These are phyloP conservation scores for Tephrocybe sp. DNA, from an alignment of 768 basidiomycete species.

Conservation along the genomic window DNA sequence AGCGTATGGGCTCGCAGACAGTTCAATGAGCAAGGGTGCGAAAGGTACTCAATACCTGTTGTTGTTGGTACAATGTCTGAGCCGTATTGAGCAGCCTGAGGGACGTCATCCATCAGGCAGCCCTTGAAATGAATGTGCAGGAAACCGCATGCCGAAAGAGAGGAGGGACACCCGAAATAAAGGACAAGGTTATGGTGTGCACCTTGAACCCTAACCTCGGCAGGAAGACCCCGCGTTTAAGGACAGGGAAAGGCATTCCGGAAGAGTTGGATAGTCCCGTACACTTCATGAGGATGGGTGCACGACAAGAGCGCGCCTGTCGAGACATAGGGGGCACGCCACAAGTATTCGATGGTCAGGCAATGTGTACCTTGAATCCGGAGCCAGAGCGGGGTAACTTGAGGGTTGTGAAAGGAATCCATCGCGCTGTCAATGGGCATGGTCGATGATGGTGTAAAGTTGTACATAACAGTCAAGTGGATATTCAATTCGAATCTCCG, in stretches of 20 bases:
- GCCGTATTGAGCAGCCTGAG: too few relatives aligned
- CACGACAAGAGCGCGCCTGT: background rate
- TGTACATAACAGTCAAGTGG: too few relatives aligned
- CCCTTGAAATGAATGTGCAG: background rate
- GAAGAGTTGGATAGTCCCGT: background rate
- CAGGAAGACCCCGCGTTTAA: background rate
- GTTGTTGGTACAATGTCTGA: too few relatives aligned
- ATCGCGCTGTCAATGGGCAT: background rate
- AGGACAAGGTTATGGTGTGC: constrained; percentile 5
- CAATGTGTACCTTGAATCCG: background rate
- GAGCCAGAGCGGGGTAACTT: background rate
- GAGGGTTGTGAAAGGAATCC: background rate
- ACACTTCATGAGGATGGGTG: background rate
- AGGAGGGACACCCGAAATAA: constrained; percentile 6
- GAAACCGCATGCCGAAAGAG: constrained; percentile 3
- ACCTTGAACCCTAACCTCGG: background rate
- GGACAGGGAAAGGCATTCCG: background rate
- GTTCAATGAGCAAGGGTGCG: too few relatives aligned
- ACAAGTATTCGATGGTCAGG: background rate
- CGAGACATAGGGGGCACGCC: background rate
- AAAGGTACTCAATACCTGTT: too few relatives aligned
- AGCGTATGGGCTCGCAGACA: too few relatives aligned
- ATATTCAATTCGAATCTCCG: too few relatives aligned
- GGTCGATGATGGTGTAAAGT: background rate
- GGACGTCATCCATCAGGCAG: too few relatives aligned